A percentile compares a stretch with the other conserved stretches of the same genome.
These are phyloP conservation scores for Colletotrichum gloeosporioides DNA, from an alignment of 2,329 filamentous ascomycete species.

Conservation along the genomic window DNA sequence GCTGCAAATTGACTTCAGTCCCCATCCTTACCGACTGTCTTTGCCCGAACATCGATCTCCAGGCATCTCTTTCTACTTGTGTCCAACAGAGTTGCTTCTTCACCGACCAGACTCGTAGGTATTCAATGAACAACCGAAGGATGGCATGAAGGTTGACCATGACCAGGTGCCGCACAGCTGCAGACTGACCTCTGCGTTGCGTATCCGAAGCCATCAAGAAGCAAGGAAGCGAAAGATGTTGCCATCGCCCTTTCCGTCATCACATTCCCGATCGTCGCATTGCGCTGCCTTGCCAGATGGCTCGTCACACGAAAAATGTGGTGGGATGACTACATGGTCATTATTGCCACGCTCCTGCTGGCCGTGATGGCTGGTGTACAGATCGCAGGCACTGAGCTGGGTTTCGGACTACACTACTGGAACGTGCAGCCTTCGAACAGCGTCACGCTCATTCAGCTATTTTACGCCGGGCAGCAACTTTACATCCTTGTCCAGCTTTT, in stretches of 20 bases:
- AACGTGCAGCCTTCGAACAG: slow-evolving; percentile 20
- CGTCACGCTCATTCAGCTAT: background rate
- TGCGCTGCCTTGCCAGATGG: slow-evolving; percentile 16
- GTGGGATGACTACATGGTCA: slow-evolving; percentile 20
- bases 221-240: slow-evolving; percentile 24
- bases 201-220: slow-evolving; percentile 18
- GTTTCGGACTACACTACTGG: slow-evolving; percentile 28
- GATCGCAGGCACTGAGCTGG: slow-evolving; percentile 17
- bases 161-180: background rate
- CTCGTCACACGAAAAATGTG: slow-evolving; percentile 9
- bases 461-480: slow-evolving; percentile 25
- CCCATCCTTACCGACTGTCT: slow-evolving; percentile 15
- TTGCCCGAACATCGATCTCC: slow-evolving; percentile 15
- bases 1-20: slow-evolving; percentile 15
- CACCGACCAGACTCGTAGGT: slow-evolving; percentile 16
- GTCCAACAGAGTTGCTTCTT: slow-evolving; percentile 19
- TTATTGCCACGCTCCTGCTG: background rate
- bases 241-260: slow-evolving; percentile 22
- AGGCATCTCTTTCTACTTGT: slow-evolving; percentile 13
- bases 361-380: slow-evolving; percentile 17
- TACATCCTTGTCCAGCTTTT: slow-evolving; percentile 26
- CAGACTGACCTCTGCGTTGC: slow-evolving; percentile 13
- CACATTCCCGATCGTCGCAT: slow-evolving; percentile 5
- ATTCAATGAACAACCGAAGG: background rate
- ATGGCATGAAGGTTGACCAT: background rate